Conservation (phyloP, 176 grass and related monocot species). For the Oryza meyeriana region DNA sequence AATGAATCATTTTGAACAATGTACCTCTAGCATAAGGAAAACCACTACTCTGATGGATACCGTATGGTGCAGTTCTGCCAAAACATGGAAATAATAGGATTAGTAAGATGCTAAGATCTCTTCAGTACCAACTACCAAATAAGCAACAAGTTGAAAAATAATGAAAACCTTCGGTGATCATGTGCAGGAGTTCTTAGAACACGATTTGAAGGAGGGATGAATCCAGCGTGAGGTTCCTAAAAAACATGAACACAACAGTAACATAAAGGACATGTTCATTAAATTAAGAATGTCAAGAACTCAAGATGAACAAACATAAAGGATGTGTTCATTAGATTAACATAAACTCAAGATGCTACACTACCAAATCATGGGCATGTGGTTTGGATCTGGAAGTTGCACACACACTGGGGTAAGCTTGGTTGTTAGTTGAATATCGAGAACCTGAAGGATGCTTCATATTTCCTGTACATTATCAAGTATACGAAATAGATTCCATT, state of each 20-base stretch:
- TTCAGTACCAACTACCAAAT: conserved; percentile 17
- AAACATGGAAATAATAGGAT: conserved; percentile 36
- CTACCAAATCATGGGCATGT: conserved; percentile 56
- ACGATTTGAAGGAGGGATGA: conserved; percentile 40
- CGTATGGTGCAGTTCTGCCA: conserved; percentile 35
- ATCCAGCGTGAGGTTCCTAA: conserved; percentile 74
- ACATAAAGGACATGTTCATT: too few species aligned
- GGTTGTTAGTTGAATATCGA: conserved; percentile 34
- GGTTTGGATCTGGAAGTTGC: conserved; percentile 46
- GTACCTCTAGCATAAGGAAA: conserved; percentile 58
- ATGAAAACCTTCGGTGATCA: conserved; percentile 43
- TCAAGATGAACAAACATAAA: too few species aligned
- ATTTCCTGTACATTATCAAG: conserved; percentile 23
- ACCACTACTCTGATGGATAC: conserved; percentile 18
- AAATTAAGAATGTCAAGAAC: too few species aligned
- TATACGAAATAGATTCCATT: conserved; percentile 14
- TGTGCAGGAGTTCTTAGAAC: conserved; percentile 26
- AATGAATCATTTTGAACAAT: conserved; percentile 25
- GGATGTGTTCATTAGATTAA: too few species aligned
- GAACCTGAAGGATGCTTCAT: conserved; percentile 16
- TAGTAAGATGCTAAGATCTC: conserved; percentile 20
- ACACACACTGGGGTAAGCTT: conserved; percentile 16
- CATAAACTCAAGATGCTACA: too few species aligned
- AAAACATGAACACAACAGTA: conserved; percentile 36
- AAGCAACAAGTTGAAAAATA: conserved; percentile 9